Evolutionary conservation across 768 basidiomycete species (phyloP), one percentile per base, ranked within the genome.

Genomic region (Rhodocollybia butyracea): DNA sequence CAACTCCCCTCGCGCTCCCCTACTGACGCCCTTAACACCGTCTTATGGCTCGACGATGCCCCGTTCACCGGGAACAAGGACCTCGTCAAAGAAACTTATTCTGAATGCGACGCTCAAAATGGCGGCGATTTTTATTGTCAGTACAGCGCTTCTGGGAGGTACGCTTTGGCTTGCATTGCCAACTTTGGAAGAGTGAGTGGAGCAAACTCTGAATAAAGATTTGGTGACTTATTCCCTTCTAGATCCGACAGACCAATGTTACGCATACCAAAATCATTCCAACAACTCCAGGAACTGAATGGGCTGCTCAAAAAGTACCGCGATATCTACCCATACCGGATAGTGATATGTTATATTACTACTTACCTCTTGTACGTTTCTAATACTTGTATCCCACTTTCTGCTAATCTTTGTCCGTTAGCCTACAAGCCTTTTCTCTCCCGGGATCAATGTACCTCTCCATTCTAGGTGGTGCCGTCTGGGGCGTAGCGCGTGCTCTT

Each of bases 391-490:
- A 3, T 24, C 34, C 22, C 17, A 2, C 12, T 21, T 21, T 47
- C 27, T 46, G 22, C 30, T 34, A 0, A 8, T 24, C n/a, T 27
- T 5, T 50, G 31, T 30, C n/a, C 21, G 36, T 10, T 65, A 96
- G 94, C 72, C 78, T 98, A 6, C 95, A 98, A 77, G 93, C 94
- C 0, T 98, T 98, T 72, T 95, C 94, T 6, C 80, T 98, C 13
- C 95, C 96, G 0, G 95, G 95, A 1, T 96, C 94, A 40, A 96
- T 98, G 94, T 98, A 98, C 67, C 83, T 98, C 46, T 94, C 94
- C 51, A 97, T 98, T 64, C 84, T 98, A 12, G 94, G 91, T 19
- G 96, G 96, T 31, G 96, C 96, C 0, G 89, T 97, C 3, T 98
- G 94, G 86, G 95, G 95, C 36, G 86, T 96, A 27, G 72, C 90